Conservation (phyloP, 2,329 filamentous ascomycete genomes). For the Apiospora phragmitis region DNA sequence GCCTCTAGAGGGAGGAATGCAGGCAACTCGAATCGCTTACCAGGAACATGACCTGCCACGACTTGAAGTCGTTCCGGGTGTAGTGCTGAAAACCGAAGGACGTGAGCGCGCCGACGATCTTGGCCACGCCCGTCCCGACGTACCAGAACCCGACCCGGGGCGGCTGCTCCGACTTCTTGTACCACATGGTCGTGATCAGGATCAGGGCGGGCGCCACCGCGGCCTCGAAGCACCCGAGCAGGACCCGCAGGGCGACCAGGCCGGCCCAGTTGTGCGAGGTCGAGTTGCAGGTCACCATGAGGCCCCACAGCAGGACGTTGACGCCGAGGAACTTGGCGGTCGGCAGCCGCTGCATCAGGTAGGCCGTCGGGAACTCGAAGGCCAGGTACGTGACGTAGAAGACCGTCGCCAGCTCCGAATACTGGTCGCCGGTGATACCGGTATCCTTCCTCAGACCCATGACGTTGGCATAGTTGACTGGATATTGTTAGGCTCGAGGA, state of each 20-base stretch:
- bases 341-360: constrained; percentile 62
- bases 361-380: constrained; percentile 32
- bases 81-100: constrained; percentile 55
- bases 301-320: constrained; percentile 61
- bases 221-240: constrained; percentile 68
- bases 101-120: constrained; percentile 48
- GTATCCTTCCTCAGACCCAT: constrained; percentile 62
- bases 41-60: constrained; percentile 45
- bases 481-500: neutral
- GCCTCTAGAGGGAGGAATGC: too few species aligned
- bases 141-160: constrained; percentile 66
- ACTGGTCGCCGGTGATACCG: constrained; percentile 59
- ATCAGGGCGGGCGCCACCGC: constrained; percentile 70
- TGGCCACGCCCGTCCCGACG: constrained; percentile 58
- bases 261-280: constrained; percentile 61
- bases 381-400: constrained; percentile 15
- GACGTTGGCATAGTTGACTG: constrained; percentile 59
- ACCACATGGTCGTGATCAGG: constrained; percentile 66
- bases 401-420: constrained; percentile 58
- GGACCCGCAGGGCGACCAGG: constrained; percentile 65
- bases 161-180: constrained; percentile 69
- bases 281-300: constrained; percentile 63
- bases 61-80: constrained; percentile 21
- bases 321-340: constrained; percentile 61
- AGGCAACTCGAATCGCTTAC: too few species aligned